Evolutionary conservation across 192 early-diverging fungal genomes (phyloP), one percentile per base, ranked within the genome.

Genomic region (Coemansia sp.): DNA sequence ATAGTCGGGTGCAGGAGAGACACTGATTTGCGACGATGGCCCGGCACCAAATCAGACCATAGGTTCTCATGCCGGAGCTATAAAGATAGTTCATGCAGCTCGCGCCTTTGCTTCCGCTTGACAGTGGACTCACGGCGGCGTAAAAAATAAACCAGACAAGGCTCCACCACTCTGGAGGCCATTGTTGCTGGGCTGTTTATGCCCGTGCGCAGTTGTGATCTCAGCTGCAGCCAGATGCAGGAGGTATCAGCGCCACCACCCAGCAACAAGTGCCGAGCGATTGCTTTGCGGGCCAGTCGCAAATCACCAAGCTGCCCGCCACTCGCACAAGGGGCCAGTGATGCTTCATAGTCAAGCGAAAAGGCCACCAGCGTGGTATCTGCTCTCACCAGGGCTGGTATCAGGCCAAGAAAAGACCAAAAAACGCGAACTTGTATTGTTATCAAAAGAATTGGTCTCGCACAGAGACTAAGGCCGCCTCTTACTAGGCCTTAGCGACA

Each of bases 401-500:
- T 47, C 43, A 21, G 43, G 20, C 20, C 43, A 47, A n/a, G 41
- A 16, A 1, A 31, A 31, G 31, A 4, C 31, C 31, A 31, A 31
- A 31, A 31, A 31, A 4, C 31, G 4, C 31, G 31, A 31, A 4
- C 31, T 3, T 47, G 13, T 42, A 42, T 42, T 42, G 16, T 42
- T 3, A 13, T 38, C 9, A 10, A 9, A 38, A 38, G 13, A 38
- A 38, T 13, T 38, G 37, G 8, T 13, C 37, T 10, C 37, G 16
- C 43, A 9, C 43, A 9, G 8, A 1, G 43, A 20, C 18, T 9
- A 21, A 47, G 10, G 43, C 9, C 18, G 20, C 18, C 21, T n/a
- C 21, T 18, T 50, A 47, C 47, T 72, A 28, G 7, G 39, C 34
- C 34, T 73, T 82, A 45, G 68, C 58, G 26, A 83, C 75, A 31